Base-by-base conservation (phyloP, 805 yeast species). In the Wickerhamomyces xylosicus region DNA sequence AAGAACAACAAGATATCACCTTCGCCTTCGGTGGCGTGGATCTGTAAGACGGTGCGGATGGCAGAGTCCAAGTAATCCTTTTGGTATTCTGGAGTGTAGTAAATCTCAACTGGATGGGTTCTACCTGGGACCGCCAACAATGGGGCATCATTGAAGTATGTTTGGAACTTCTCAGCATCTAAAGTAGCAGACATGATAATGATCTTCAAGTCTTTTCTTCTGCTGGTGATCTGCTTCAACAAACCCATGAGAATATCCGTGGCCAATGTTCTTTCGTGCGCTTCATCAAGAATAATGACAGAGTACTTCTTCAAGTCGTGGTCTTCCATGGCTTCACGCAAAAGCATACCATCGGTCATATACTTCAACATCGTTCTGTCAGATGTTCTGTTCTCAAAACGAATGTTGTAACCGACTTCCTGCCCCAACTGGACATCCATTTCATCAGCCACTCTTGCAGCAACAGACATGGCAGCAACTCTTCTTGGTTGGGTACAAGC, bases 401-500 rank as follows among this genome's bases (percentile, higher is more conserved):
- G 81, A 51, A 90, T 84, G 48, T 82, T 77, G 64, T 90, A 90
- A 65, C 98, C 98, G 43, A 90, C 97, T 62, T 90, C 95, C 48
- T 81, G 82, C 28, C 98, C 98, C 37, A 90, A 64, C 43, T 73
- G 69, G 5, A 90, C 97, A 60, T 89, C 97, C 92, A 89, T 77
- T 62, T 90, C 98, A 55, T 86, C 95, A 3, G 97, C 95, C 38
- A 90, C 98, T 68, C 98, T 83, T 47, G 84, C 80, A 17, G 97
- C 97, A 42, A 89, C 97, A 40, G 95, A 84, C 97, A 89, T 90
- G 15, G 98, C 97, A 16, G 98, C 98, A 49, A 90, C 97, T 64
- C 98, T 79, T 67, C 98, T 78, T 15, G 98, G 98, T 50, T 74
- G 90, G 0, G 97, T 89, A 77, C 96, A 89, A 1, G 96, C 97